Evolutionary conservation across 2,329 filamentous ascomycete genomes (phyloP).

Genomic region (Ophiostoma novo-ulmi): DNA sequence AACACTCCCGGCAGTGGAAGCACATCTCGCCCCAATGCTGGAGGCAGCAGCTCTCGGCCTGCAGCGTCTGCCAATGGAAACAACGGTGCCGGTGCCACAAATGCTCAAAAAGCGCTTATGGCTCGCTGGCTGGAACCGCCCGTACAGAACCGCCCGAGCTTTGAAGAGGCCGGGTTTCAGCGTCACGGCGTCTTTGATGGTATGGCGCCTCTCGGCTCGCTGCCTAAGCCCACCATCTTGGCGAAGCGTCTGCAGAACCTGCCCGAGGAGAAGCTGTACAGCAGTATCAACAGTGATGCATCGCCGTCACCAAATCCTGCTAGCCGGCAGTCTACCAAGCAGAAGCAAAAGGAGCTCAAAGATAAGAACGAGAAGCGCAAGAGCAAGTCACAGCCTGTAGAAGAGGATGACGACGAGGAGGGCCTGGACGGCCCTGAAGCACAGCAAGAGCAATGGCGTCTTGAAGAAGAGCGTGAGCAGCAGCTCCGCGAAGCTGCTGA

Average conservation of each 20-base stretch:
- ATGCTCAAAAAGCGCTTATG: constrained; percentile 44
- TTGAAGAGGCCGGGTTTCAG: constrained; percentile 69
- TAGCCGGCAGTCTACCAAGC: constrained; percentile 9
- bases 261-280: constrained; percentile 24
- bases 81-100: constrained; percentile 27
- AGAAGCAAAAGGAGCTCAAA: constrained; percentile 16
- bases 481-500: neutral
- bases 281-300: constrained; percentile 11
- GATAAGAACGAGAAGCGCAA: neutral
- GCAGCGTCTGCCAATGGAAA: neutral
- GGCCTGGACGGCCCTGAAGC: constrained; percentile 5
- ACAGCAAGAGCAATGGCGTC: constrained; percentile 13
- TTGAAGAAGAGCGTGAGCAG: constrained; percentile 5
- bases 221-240: constrained; percentile 57
- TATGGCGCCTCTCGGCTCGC: constrained; percentile 74
- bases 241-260: constrained; percentile 41
- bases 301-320: neutral
- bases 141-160: constrained; percentile 62
- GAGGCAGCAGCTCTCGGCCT: constrained; percentile 22
- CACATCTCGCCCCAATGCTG: constrained; percentile 22
- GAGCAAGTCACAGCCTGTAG: constrained; percentile 8
- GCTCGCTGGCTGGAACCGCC: constrained; percentile 55
- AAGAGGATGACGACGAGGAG: neutral
- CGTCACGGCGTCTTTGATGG: constrained; percentile 72
- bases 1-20: constrained; percentile 8